Evolutionary conservation across 2,329 filamentous ascomycete species (phyloP).

Genomic region (Xylariaceae sp.): DNA sequence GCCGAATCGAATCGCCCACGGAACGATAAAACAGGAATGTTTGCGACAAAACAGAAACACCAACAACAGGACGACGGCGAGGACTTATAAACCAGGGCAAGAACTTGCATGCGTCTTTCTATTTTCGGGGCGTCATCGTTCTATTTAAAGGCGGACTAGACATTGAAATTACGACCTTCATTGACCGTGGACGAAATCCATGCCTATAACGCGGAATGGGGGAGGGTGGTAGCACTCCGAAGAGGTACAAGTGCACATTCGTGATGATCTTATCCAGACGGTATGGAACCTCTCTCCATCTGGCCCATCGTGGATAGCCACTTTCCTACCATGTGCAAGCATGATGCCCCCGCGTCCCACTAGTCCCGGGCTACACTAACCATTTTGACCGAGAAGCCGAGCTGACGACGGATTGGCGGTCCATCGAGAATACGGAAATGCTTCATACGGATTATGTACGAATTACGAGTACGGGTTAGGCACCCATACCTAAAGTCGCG

Average conservation of each 20-base stretch:
- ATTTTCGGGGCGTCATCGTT: background rate
- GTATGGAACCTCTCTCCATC: background rate
- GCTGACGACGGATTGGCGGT: background rate
- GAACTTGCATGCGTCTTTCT: background rate
- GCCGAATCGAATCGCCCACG: background rate
- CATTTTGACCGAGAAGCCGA: background rate
- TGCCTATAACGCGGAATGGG: background rate
- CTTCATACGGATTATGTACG: too few species aligned
- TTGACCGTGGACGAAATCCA: background rate
- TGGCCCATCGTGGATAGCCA: background rate
- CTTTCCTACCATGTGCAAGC: background rate
- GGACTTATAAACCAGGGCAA: background rate
- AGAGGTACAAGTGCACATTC: background rate
- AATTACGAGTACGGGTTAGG: too few species aligned
- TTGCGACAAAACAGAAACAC: background rate
- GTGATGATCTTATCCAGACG: background rate
- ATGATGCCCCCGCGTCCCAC: background rate
- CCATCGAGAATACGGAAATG: background rate
- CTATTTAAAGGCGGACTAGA: background rate
- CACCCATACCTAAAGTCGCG: too few species aligned
- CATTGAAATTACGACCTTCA: background rate
- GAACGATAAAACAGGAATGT: background rate
- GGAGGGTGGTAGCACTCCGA: background rate
- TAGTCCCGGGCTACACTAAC: background rate
- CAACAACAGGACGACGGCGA: background rate